These are phyloP conservation scores for Acmispon strigosus DNA, from an alignment of 306 rosid species.

Conservation along the genomic window DNA sequence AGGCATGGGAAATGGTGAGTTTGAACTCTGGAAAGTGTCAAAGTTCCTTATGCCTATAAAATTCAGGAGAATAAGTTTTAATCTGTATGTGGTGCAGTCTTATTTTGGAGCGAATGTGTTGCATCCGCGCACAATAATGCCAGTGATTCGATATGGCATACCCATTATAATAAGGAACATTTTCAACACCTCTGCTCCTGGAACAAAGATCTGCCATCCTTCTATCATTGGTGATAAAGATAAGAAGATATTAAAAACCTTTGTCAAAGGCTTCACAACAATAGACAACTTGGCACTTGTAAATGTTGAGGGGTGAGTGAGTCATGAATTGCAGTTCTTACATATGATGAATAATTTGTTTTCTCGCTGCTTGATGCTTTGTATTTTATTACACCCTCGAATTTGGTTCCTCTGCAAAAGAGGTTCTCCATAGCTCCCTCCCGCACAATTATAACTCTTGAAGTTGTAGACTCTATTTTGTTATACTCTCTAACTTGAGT, in stretches of 20 bases:
- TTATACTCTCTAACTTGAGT: too few relatives aligned
- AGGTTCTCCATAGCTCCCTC: too few relatives aligned
- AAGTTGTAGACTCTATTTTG: too few relatives aligned
- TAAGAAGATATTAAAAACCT: conserved; percentile 43
- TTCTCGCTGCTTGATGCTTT: conserved; percentile 1
- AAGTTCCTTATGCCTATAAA: conserved; percentile 8
- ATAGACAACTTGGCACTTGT: conserved; percentile 95
- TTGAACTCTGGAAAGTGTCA: not conserved
- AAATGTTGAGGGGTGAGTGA: conserved; percentile 89
- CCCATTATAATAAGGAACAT: conserved; percentile 89
- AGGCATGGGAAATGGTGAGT: conserved; percentile 99
- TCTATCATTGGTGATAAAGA: conserved; percentile 39
- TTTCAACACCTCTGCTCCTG: conserved; percentile 84
- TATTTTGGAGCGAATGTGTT: conserved; percentile 99
- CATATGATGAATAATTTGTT: not conserved
- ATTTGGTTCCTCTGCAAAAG: too few relatives aligned
- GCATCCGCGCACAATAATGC: conserved; percentile 96
- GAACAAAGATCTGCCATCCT: conserved; percentile 82
- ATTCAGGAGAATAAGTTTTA: conserved; percentile 23
- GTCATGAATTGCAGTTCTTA: conserved; percentile 25
- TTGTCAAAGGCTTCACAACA: conserved; percentile 93
- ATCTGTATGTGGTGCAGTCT: conserved; percentile 56
- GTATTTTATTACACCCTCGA: not conserved
- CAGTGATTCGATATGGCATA: conserved; percentile 82
- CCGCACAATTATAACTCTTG: too few relatives aligned